These are phyloP conservation scores for Boletus edulis DNA, from an alignment of 768 basidiomycete species.

Conservation along the genomic window DNA sequence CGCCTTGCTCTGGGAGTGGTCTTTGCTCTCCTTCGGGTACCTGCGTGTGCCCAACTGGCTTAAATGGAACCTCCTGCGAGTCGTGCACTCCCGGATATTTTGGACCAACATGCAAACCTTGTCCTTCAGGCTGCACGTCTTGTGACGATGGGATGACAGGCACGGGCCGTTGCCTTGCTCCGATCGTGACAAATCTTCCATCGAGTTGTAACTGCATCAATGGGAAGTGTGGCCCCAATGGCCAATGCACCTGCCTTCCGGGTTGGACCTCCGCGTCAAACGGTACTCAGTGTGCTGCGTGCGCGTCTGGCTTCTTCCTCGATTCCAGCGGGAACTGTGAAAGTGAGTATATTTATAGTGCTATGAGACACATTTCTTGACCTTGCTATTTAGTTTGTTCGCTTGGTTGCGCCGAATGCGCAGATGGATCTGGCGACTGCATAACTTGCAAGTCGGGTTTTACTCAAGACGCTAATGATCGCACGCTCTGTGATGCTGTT, in stretches of 20 bases:
- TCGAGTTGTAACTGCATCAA: constrained; percentile 81
- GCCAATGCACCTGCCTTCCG: constrained; percentile 71
- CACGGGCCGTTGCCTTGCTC: constrained; percentile 64
- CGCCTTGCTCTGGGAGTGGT: constrained; percentile 70
- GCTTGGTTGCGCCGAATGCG: constrained; percentile 69
- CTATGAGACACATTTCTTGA: neutral
- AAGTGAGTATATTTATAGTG: constrained; percentile 38
- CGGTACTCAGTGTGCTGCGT: constrained; percentile 76
- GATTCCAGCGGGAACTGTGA: constrained; percentile 68
- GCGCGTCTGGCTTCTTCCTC: constrained; percentile 74
- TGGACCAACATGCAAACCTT: constrained; percentile 67
- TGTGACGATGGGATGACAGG: constrained; percentile 84
- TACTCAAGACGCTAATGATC: constrained; percentile 62
- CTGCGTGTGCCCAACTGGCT: constrained; percentile 72
- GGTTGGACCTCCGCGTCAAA: constrained; percentile 73
- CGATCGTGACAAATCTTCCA: constrained; percentile 49
- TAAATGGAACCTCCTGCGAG: constrained; percentile 79
- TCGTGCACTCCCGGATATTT: constrained; percentile 73
- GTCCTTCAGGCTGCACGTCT: constrained; percentile 61
- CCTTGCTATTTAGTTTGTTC: constrained; percentile 52
- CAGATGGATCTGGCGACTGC: constrained; percentile 66
- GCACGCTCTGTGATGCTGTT: constrained; percentile 60
- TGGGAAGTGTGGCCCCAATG: constrained; percentile 65
- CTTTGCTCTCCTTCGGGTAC: constrained; percentile 68
- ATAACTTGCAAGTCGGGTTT: constrained; percentile 69